Percentiles rank a stretch among this genome's conserved stretches.
phyloP scores from a whole-genome alignment of 306 rosid species.

The Fragaria ananassa region DNA sequence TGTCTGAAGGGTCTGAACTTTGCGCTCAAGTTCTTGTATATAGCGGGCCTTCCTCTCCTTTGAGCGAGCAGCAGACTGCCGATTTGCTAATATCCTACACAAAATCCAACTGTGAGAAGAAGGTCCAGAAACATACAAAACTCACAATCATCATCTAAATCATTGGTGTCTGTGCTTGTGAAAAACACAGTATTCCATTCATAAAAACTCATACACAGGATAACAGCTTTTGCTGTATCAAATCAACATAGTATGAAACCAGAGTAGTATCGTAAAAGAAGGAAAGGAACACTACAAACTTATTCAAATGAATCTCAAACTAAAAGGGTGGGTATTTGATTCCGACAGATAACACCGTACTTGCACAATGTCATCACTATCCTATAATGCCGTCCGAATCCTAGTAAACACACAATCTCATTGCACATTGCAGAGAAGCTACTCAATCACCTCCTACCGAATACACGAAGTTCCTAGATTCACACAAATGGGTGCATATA shows the following conservation, averaged over 20 bases:
- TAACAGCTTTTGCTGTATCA: neutral
- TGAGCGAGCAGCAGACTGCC: slow-evolving; percentile 99
- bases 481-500: too few relatives aligned
- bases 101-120: slow-evolving; percentile 28
- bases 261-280: neutral
- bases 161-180: neutral
- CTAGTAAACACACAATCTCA: neutral
- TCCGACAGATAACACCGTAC: neutral
- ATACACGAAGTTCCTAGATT: too few relatives aligned
- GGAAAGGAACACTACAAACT: neutral
- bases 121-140: neutral
- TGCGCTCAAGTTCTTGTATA: slow-evolving; percentile 97
- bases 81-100: slow-evolving; percentile 83
- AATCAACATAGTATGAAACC: neutral
- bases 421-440: neutral
- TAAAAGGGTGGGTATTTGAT: neutral
- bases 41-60: slow-evolving; percentile 97
- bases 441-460: neutral
- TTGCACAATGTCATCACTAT: neutral
- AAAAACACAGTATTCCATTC: neutral
- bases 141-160: neutral
- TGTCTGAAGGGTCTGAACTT: slow-evolving; percentile 96
- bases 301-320: neutral
- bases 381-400: neutral
- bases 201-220: neutral